Base-by-base conservation (phyloP, 2,329 filamentous ascomycete species). In the Zymoseptoria ardabiliae region DNA sequence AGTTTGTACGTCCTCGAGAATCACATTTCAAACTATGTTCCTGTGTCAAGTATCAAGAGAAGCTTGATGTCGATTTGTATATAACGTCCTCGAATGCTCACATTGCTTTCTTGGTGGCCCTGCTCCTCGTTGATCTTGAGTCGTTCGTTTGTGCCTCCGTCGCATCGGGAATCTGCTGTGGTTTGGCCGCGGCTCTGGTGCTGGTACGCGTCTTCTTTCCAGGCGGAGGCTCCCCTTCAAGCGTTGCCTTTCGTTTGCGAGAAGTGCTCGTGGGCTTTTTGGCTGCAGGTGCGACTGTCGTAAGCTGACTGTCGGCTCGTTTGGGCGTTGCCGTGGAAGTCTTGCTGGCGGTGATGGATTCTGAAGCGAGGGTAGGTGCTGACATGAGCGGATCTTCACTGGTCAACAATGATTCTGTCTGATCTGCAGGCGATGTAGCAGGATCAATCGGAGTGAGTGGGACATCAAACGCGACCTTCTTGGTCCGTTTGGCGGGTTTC, bases 381-480 rank as follows among this genome's bases (percentile, higher is more conserved):
- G 58, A 60, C 23, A 56, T 55, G 17, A 58, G 55, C 13, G 55
- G 61, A 23, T 63, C 59, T 7, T 59, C 59, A 35, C 52, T 59
- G n/a, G 54, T 58, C 11, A 50, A 35, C 7, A 54, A n/a, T 19
- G 50, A 48, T 35, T 21, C 54, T n/a, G 19, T 25, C 4, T 53
- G 35, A 22, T 48, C 48, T 25, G 51, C 30, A 8, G 54, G 11
- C 28, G 53, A 55, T 17, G 52, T 53, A 10, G 59, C 56, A 28
- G 58, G 41, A 45, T 45, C 35, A 28, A 9, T 9, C 25, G 25
- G 11, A n/a, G 17, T 45, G 35, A 45, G 25, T 11, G 61, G 53
- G 10, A 59, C 59, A 53, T 59, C 58, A 28, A 63, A 63, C 1
- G 62, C 54, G 50, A 65, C 59, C 30, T 58, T 63, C 59, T 63